Percentiles rank a stretch among this genome's conserved stretches.
Conservation (phyloP, 2,329 filamentous ascomycete species). For the Mariannaea sp. region DNA sequence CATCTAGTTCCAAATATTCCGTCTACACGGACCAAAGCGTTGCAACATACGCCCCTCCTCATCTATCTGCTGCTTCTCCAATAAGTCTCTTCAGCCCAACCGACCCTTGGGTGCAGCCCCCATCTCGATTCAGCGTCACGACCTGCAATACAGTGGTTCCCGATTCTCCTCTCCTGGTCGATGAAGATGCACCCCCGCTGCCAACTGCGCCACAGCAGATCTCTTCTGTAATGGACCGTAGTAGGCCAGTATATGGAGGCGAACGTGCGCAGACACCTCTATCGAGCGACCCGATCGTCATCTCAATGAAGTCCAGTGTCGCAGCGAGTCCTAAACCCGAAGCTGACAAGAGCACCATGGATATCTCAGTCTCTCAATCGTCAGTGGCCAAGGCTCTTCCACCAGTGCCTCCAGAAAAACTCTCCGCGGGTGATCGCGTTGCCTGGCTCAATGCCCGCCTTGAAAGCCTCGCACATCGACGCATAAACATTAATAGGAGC, state of each 20-base stretch:
- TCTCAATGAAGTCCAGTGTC: constrained; percentile 37
- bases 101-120: constrained; percentile 54
- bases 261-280: constrained; percentile 25
- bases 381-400: constrained; percentile 64
- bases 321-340: constrained; percentile 4
- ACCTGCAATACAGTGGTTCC: constrained; percentile 60
- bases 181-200: constrained; percentile 35
- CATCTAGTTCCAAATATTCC: constrained; percentile 45
- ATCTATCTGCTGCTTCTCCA: constrained; percentile 19
- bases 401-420: constrained; percentile 62
- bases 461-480: constrained; percentile 67
- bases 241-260: constrained; percentile 37
- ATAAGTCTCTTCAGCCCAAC: constrained; percentile 32
- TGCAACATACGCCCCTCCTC: constrained; percentile 23
- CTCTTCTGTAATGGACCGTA: constrained; percentile 41
- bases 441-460: constrained; percentile 69
- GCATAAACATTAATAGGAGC: constrained; percentile 71
- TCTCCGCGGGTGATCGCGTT: constrained; percentile 65
- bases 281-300: constrained; percentile 36
- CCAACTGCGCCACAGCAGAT: constrained; percentile 31
- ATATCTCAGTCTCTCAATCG: constrained; percentile 40
- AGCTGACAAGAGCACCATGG: not conserved
- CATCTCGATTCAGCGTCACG: constrained; percentile 67
- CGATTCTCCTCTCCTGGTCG: constrained; percentile 35
- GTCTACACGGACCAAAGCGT: constrained; percentile 34